A percentile compares a stretch with the other conserved stretches of the same genome.
Conservation (phyloP, 2,329 filamentous ascomycete species). For the Fusarium torreyae region DNA sequence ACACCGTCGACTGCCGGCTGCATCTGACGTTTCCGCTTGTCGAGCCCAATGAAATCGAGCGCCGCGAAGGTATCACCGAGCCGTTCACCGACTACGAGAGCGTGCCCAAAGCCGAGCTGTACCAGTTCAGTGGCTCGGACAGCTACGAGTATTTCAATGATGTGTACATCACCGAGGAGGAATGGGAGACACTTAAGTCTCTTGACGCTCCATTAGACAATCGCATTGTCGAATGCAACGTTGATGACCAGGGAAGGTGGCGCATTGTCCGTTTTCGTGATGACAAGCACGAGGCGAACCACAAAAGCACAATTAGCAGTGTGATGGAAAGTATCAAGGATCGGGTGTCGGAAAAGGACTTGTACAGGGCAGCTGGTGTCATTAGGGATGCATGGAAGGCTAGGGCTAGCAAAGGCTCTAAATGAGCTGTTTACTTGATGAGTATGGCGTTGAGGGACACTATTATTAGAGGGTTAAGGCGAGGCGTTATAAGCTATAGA, state of each 20-base stretch:
- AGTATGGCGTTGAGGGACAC: conserved; percentile 35
- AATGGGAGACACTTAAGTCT: conserved; percentile 88
- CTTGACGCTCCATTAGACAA: conserved; percentile 84
- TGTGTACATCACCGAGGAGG: conserved; percentile 78
- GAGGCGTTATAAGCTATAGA: conserved; percentile 42
- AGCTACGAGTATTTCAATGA: conserved; percentile 76
- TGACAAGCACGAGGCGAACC: conserved; percentile 93
- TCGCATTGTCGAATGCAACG: conserved; percentile 89
- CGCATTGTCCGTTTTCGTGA: conserved; percentile 91
- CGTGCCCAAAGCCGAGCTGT: conserved; percentile 80
- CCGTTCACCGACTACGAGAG: conserved; percentile 84
- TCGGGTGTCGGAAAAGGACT: conserved; percentile 85
- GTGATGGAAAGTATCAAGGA: conserved; percentile 93
- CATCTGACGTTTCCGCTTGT: conserved; percentile 80
- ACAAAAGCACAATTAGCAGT: conserved; percentile 85
- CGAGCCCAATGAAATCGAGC: conserved; percentile 78
- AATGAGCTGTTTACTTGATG: conserved; percentile 64
- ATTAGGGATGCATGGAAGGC: conserved; percentile 88
- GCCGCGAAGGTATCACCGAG: conserved; percentile 74
- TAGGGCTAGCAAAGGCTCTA: conserved; percentile 26
- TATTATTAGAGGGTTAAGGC: conserved; percentile 37
- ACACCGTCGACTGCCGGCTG: conserved; percentile 93
- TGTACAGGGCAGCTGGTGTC: conserved; percentile 76
- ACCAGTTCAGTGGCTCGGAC: conserved; percentile 65
- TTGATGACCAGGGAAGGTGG: conserved; percentile 83